A percentile compares a stretch with the other conserved stretches of the same genome.
Conservation (phyloP, 768 basidiomycete species). For the Agaricus bisporus region DNA sequence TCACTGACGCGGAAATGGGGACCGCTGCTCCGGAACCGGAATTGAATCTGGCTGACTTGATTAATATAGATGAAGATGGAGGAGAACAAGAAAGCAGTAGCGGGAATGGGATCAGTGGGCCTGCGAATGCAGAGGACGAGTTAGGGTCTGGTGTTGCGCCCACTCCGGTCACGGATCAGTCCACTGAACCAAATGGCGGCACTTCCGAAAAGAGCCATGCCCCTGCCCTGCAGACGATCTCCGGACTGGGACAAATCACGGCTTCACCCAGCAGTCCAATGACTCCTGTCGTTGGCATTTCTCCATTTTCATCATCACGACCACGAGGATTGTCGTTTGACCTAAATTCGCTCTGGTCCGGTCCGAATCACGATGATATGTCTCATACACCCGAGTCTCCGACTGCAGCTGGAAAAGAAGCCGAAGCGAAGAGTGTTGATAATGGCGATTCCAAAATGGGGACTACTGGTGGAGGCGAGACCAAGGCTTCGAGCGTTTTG, state of each 20-base stretch:
- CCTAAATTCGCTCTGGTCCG: constrained; percentile 66
- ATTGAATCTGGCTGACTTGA: constrained; percentile 67
- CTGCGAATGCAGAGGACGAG: constrained; percentile 9
- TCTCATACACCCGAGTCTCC: constrained; percentile 12
- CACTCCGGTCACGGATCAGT: constrained; percentile 4
- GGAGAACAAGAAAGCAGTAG: constrained; percentile 23
- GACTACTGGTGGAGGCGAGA: constrained; percentile 15
- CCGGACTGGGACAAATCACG: constrained; percentile 13
- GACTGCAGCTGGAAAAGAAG: constrained; percentile 18
- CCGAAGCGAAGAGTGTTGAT: not conserved
- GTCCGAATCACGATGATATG: constrained; percentile 28
- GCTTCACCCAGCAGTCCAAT: constrained; percentile 18
- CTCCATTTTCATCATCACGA: constrained; percentile 41
- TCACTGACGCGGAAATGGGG: constrained; percentile 26
- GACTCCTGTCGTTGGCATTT: constrained; percentile 31
- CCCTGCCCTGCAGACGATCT: constrained; percentile 3
- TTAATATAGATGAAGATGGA: constrained; percentile 69
- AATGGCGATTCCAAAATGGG: not conserved
- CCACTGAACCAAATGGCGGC: not conserved
- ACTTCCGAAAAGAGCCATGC: not conserved
- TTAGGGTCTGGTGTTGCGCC: constrained; percentile 10
- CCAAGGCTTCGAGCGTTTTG: constrained; percentile 36
- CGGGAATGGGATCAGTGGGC: not conserved
- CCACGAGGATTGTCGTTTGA: constrained; percentile 57
- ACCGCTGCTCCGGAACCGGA: constrained; percentile 43